phyloP scores from a whole-genome alignment of 148 eudicot genomes.

The Amaranthus hypochondriacus region DNA sequence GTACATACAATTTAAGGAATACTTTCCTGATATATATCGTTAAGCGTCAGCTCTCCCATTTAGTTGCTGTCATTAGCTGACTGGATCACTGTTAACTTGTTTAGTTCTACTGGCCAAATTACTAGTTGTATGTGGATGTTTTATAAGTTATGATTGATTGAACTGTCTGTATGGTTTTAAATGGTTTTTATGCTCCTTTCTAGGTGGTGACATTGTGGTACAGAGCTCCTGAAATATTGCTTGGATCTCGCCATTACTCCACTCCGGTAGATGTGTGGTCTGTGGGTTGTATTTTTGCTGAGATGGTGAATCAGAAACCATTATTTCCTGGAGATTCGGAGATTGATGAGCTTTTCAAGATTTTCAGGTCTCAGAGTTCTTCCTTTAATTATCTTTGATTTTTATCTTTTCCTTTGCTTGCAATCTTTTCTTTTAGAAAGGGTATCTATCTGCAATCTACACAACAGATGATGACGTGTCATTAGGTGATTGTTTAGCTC shows the following conservation, averaged over 20 bases:
- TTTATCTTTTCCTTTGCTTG: background rate
- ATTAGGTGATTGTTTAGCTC: too few relatives aligned
- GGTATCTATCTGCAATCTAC: background rate
- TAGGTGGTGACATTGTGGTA: slow-evolving; percentile 99
- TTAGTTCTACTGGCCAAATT: slow-evolving; percentile 8
- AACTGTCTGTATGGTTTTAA: slow-evolving; percentile 5
- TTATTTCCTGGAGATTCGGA: slow-evolving; percentile 94
- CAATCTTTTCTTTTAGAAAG: background rate
- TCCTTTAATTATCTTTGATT: background rate
- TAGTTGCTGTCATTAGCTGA: background rate
- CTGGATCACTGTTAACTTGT: background rate
- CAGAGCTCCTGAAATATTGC: slow-evolving; percentile 96
- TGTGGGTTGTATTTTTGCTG: slow-evolving; percentile 98
- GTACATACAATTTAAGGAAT: background rate
- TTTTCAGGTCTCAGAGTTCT: slow-evolving; percentile 55
- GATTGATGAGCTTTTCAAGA: slow-evolving; percentile 79
- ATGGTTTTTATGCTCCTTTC: slow-evolving; percentile 27
- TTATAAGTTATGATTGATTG: slow-evolving; percentile 1
- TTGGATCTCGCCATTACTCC: slow-evolving; percentile 86
- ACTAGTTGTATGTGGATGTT: background rate
- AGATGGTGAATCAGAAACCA: slow-evolving; percentile 87
- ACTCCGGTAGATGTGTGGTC: slow-evolving; percentile 99
- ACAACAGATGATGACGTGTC: too few relatives aligned
- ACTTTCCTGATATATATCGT: background rate
- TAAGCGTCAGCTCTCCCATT: background rate